A percentile compares a stretch with the other conserved stretches of the same genome.
Evolutionary conservation across 2,329 filamentous ascomycete genomes (phyloP).

Genomic region (Ascochyta lentis): DNA sequence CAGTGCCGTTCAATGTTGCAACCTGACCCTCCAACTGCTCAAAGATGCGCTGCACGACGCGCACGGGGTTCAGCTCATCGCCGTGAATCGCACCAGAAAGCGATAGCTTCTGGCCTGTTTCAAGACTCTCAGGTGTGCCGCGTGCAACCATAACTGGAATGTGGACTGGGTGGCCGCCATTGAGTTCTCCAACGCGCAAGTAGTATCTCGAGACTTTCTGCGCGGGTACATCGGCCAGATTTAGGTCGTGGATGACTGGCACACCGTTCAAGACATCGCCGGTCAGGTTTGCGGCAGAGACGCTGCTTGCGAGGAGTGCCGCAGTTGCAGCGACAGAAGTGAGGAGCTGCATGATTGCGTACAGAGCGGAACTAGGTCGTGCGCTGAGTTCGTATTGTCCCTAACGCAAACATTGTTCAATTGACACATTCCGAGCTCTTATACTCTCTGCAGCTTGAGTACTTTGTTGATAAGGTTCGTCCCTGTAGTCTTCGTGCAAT

Average conservation of each 20-base stretch:
- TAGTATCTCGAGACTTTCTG: conserved; percentile 48
- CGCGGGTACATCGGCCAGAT: conserved; percentile 46
- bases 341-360: conserved; percentile 32
- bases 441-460: neutral
- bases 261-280: conserved; percentile 44
- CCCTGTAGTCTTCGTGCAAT: conserved; percentile 1
- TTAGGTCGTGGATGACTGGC: conserved; percentile 42
- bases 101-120: conserved; percentile 46
- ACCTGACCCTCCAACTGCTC: conserved; percentile 38
- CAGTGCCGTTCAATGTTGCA: conserved; percentile 45
- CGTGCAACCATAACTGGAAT: conserved; percentile 50
- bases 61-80: conserved; percentile 49
- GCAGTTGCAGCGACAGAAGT: conserved; percentile 25
- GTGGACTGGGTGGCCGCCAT: conserved; percentile 48
- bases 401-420: neutral
- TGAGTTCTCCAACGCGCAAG: conserved; percentile 47
- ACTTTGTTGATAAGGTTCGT: conserved; percentile 25
- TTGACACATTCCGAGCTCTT: conserved; percentile 7
- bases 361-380: neutral
- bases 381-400: neutral
- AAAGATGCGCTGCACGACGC: conserved; percentile 48
- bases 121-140: conserved; percentile 45
- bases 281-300: conserved; percentile 36
- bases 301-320: conserved; percentile 26
- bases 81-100: conserved; percentile 50